Percentiles rank a stretch among this genome's conserved stretches.
phyloP scores from a whole-genome alignment of 768 basidiomycete genomes.

The Boletus barrowsii region DNA sequence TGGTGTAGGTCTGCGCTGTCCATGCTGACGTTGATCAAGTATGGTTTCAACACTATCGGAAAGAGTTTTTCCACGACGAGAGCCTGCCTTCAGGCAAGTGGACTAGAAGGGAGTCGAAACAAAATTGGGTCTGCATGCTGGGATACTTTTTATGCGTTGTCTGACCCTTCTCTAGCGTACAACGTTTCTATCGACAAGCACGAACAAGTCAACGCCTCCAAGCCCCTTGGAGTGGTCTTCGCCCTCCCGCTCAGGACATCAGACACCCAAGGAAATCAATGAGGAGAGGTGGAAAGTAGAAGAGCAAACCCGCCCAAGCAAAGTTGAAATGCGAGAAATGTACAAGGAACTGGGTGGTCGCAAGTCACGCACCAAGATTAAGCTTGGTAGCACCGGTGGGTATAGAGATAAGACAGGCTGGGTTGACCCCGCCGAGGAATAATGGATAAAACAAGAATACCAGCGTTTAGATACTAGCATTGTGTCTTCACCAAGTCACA shows the following conservation, averaged over 20 bases:
- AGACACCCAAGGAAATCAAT: conserved; percentile 73
- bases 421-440: conserved; percentile 40
- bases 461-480: no score
- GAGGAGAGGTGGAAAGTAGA: conserved; percentile 72
- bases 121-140: conserved; percentile 64
- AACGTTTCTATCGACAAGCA: conserved; percentile 40
- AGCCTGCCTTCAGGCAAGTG: conserved; percentile 80
- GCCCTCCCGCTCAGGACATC: conserved; percentile 56
- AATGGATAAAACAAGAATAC: background rate
- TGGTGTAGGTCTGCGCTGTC: background rate
- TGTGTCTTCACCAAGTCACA: no score
- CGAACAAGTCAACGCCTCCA: conserved; percentile 41
- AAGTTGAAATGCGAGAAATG: conserved; percentile 84
- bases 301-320: conserved; percentile 58
- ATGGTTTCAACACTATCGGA: conserved; percentile 91
- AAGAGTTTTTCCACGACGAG: conserved; percentile 81
- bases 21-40: conserved; percentile 44
- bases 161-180: conserved; percentile 44
- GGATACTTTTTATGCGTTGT: conserved; percentile 6
- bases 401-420: conserved; percentile 80
- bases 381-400: conserved; percentile 61
- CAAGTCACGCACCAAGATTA: conserved; percentile 72
- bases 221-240: conserved; percentile 48
- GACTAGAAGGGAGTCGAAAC: conserved; percentile 92
- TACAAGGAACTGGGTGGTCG: conserved; percentile 90